Evolutionary conservation across 2,329 filamentous ascomycete species (phyloP), one percentile per base, ranked within the genome.

Genomic region (Aureobasidium sp.): DNA sequence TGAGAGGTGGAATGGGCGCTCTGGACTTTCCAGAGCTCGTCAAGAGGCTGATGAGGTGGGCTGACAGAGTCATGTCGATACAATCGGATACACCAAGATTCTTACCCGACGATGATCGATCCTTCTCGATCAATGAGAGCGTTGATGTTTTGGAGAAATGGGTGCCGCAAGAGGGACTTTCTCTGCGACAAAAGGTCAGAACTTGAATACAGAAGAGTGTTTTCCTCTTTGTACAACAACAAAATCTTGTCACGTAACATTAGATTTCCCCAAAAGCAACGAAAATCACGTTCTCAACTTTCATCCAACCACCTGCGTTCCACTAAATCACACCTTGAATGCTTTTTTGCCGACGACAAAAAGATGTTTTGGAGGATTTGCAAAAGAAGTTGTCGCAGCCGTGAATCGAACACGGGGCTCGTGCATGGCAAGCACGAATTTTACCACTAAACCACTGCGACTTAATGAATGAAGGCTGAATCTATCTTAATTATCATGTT

Each of bases 1-100:
- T 66, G 57, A 59, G 65, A 16, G 65, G 64, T 22, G 64, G 65
- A 11, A 64, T 66, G 60, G 45, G 54, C 21, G 57, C 55, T 10
- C 42, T 67, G 16, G 56, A 61, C 6, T 62, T 66, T 25, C 64
- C 65, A 12, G 60, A 61, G 22, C 56, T 67, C 21, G 62, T 66
- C 24, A 66, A 65, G 55, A 57, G 64, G 19, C 55, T 66, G 16
- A 67, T 67, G 65, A 58, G 64, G 17, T 65, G 61, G 63, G 55
- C 61, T 6, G 64, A 66, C 49, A 54, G 57, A 32, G 61, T 66
- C 37, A 66, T 67, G 64, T 58, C 64, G 5, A 64, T 64, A 7
- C 62, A 64, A 27, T 62, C 59, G 25, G 60, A 59, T 10, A 67
- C 64, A 6, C 56, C 58, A 6, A 58, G 61, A 14, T 55, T 66